A percentile compares a stretch with the other conserved stretches of the same genome.
Evolutionary conservation across 2,329 filamentous ascomycete species (phyloP).

Genomic region (Paramyrothecium sp.): DNA sequence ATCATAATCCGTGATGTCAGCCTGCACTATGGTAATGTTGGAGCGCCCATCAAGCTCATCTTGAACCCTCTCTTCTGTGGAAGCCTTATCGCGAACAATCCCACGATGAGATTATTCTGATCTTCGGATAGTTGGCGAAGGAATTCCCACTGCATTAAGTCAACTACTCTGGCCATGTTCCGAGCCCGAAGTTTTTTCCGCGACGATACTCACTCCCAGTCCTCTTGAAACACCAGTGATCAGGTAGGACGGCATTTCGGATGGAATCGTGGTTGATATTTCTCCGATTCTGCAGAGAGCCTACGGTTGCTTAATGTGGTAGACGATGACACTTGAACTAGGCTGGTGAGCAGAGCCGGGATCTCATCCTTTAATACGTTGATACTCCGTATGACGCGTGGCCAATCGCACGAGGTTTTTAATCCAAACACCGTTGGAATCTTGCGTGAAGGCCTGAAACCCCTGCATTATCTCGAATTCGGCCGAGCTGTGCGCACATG

Average conservation of each 20-base stretch:
- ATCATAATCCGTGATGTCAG: conserved; percentile 38
- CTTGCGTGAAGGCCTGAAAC: too few species aligned
- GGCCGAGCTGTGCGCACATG: too few species aligned
- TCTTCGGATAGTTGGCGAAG: conserved; percentile 42
- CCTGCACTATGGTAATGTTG: conserved; percentile 46
- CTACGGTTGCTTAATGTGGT: too few species aligned
- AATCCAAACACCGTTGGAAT: too few species aligned
- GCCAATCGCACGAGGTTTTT: too few species aligned
- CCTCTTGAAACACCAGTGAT: conserved; percentile 14
- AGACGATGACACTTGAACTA: too few species aligned
- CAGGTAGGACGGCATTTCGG: conserved; percentile 13
- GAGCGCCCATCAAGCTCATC: conserved; percentile 32
- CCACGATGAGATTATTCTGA: conserved; percentile 44
- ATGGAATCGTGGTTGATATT: too few species aligned
- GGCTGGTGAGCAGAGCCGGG: too few species aligned
- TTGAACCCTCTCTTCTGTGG: conserved; percentile 40
- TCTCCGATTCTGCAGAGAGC: too few species aligned
- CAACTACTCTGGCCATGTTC: background rate
- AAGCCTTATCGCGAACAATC: conserved; percentile 43
- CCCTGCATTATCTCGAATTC: too few species aligned
- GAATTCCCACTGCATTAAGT: conserved; percentile 45
- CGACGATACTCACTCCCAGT: conserved; percentile 11
- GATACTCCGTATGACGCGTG: too few species aligned
- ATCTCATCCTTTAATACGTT: too few species aligned
- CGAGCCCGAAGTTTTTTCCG: background rate